Conservation (phyloP, 257 asterid species). For the Nicotiana attenuata region DNA sequence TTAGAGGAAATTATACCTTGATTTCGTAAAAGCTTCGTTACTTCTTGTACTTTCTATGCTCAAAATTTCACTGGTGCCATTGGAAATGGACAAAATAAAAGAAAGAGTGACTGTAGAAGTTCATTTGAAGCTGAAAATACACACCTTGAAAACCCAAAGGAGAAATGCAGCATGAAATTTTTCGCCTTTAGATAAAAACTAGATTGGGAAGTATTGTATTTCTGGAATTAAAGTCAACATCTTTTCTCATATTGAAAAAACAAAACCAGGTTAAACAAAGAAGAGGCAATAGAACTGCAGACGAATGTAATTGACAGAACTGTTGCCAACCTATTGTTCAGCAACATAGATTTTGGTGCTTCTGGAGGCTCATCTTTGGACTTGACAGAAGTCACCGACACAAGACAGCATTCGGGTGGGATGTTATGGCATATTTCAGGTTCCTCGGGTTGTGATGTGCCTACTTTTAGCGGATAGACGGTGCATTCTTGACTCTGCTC, state of each 20-base stretch:
- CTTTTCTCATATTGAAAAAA: background rate
- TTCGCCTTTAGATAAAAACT: background rate
- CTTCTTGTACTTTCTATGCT: background rate
- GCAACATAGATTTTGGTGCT: conserved; percentile 10
- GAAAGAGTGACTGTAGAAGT: too few species aligned
- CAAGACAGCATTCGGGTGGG: background rate
- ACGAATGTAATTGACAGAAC: conserved; percentile 41
- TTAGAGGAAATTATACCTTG: background rate
- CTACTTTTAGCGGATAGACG: background rate
- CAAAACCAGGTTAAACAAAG: background rate
- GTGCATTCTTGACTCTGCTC: background rate
- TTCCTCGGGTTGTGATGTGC: background rate
- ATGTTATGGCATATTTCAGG: background rate
- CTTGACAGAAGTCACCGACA: conserved; percentile 1
- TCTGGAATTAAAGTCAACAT: background rate
- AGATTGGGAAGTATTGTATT: background rate
- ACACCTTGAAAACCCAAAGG: background rate
- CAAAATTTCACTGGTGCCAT: background rate
- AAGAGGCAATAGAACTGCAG: conserved; percentile 5
- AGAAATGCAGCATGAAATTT: background rate
- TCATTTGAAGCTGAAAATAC: background rate
- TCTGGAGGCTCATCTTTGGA: conserved; percentile 19
- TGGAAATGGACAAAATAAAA: background rate
- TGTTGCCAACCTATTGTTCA: conserved; percentile 43
- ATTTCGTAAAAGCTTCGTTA: background rate